These are phyloP conservation scores for Furcasterigmium furcatum DNA, from an alignment of 2,329 filamentous ascomycete species.

Conservation along the genomic window DNA sequence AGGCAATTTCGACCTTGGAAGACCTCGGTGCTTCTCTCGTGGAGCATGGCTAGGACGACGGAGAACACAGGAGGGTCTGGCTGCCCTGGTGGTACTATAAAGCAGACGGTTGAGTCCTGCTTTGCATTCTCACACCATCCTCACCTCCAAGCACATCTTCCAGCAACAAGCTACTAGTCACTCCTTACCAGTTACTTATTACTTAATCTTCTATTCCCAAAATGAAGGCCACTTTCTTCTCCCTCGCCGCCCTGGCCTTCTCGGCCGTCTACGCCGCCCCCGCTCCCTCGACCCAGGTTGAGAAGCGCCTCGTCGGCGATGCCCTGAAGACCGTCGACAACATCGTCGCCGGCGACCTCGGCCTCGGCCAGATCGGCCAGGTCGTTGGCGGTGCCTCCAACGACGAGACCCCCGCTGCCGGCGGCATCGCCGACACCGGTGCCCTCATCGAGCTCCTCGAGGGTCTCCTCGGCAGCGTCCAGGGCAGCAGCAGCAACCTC, in stretches of 20 bases:
- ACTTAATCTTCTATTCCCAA: too few species aligned
- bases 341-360: slow-evolving; percentile 1
- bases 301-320: slow-evolving; percentile 1
- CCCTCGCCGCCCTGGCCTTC: slow-evolving; percentile 16
- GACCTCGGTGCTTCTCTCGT: too few species aligned
- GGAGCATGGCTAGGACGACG: too few species aligned
- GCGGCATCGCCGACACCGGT: slow-evolving; percentile 2
- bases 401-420: background rate
- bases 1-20: too few species aligned
- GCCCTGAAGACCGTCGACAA: slow-evolving; percentile 2
- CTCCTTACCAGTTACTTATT: too few species aligned
- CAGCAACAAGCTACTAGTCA: too few species aligned
- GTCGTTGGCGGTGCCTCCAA: background rate
- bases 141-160: too few species aligned
- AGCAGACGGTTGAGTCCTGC: too few species aligned
- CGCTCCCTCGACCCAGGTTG: slow-evolving; percentile 6
- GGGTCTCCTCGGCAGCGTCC: slow-evolving; percentile 2
- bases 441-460: slow-evolving; percentile 5
- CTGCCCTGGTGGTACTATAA: background rate
- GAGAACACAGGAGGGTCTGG: too few species aligned
- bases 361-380: slow-evolving; percentile 3
- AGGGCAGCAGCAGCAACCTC: slow-evolving; percentile 6
- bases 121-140: background rate
- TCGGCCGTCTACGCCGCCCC: slow-evolving; percentile 14
- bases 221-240: slow-evolving; percentile 21